A percentile compares a stretch with the other conserved stretches of the same genome.
Evolutionary conservation across 345 rosid species (phyloP).

Genomic region (Eutrema yunnanense): DNA sequence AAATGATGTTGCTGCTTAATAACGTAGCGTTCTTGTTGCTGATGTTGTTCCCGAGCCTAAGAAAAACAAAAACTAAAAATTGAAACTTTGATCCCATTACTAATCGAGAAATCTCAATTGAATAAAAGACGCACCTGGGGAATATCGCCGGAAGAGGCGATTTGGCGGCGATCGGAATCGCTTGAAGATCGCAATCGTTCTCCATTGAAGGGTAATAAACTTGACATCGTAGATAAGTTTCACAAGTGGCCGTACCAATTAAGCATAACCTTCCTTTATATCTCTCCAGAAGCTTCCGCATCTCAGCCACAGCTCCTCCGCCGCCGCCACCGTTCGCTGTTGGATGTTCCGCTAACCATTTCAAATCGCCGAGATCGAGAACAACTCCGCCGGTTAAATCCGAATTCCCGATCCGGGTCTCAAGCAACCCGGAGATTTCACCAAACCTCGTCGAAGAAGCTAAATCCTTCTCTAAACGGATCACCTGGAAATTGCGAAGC

Average conservation of each 20-base stretch:
- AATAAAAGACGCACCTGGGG: constrained; percentile 40
- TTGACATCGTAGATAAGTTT: constrained; percentile 89
- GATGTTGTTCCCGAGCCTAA: constrained; percentile 54
- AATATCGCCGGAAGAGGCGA: constrained; percentile 49
- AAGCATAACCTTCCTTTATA: constrained; percentile 60
- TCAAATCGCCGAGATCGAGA: constrained; percentile 85
- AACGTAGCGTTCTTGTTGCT: constrained; percentile 25
- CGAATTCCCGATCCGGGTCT: constrained; percentile 38
- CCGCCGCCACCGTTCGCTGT: constrained; percentile 28
- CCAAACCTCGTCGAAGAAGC: constrained; percentile 34
- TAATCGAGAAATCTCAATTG: not conserved
- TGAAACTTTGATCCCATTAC: not conserved
- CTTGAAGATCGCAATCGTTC: constrained; percentile 93
- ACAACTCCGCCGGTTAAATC: constrained; percentile 52
- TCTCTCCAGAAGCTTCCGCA: constrained; percentile 51
- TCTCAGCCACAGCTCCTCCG: constrained; percentile 53
- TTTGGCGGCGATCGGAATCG: constrained; percentile 73
- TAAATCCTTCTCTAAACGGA: constrained; percentile 58
- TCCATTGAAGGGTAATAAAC: constrained; percentile 88
- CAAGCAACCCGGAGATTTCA: constrained; percentile 53
- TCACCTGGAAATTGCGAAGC: constrained; percentile 50
- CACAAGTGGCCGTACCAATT: constrained; percentile 94
- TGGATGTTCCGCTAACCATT: constrained; percentile 79
- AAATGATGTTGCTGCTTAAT: constrained; percentile 28
- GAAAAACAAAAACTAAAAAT: not conserved